Percentiles rank a stretch among this genome's conserved stretches.
Conservation (phyloP, 495 filamentous ascomycete genomes). For the Podospora tetraspora region DNA sequence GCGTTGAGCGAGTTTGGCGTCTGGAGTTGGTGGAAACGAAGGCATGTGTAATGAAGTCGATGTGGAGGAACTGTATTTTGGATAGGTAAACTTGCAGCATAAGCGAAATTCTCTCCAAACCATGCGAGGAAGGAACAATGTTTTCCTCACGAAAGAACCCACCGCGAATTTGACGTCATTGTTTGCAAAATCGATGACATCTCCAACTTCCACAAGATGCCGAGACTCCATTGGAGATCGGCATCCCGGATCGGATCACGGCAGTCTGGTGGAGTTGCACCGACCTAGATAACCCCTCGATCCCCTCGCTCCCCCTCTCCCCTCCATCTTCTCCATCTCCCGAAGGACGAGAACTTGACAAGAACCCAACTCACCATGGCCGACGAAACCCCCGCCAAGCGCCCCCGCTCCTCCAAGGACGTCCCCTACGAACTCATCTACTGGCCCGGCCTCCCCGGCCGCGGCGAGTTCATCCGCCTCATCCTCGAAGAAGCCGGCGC, state of each 20-base stretch:
- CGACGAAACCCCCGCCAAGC: constrained; percentile 25
- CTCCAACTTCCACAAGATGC: too few relatives aligned
- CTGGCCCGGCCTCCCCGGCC: constrained; percentile 59
- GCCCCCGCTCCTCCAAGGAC: constrained; percentile 38
- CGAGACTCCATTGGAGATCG: background rate
- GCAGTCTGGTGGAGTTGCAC: background rate
- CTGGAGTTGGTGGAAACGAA: background rate
- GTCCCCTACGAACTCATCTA: constrained; percentile 56
- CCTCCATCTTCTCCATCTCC: background rate
- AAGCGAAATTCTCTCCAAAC: too few relatives aligned
- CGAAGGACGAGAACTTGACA: too few relatives aligned
- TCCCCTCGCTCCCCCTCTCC: background rate
- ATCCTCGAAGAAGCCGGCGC: constrained; percentile 56
- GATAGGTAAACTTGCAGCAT: too few relatives aligned
- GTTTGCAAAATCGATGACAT: background rate
- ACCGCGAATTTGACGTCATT: background rate
- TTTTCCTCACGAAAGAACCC: background rate
- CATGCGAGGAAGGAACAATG: too few relatives aligned
- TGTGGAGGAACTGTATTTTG: background rate
- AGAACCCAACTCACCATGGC: constrained; percentile 8
- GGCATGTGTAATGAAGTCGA: background rate
- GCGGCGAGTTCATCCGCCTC: constrained; percentile 61
- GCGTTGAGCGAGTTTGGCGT: background rate
- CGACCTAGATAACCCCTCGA: background rate
- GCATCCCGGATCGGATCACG: background rate